Base-by-base conservation (phyloP, 352 stramenopile species). In the Sclerospora graminicola region DNA sequence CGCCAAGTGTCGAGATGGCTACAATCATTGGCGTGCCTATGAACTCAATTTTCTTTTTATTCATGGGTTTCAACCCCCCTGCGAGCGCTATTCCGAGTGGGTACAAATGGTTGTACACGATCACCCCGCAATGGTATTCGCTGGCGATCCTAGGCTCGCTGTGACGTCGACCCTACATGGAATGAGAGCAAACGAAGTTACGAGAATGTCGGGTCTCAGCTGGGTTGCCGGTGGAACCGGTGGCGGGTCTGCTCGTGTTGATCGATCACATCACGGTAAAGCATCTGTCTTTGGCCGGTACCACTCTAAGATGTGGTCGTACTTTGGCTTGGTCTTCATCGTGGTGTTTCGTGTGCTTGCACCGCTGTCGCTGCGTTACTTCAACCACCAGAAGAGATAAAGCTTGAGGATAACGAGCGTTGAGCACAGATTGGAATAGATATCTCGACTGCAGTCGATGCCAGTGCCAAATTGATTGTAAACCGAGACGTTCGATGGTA, bases 51-150 rank as follows among this genome's bases (percentile, higher is more conserved):
- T 55, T 49, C 40, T 49, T 55, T 16, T n/a, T 50, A 32, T 55
- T 55, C 27, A 53, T 67, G 39, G 57, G 54, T 15, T 63, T 60
- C 41, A 63, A 60, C 26, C 57, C 57, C 24, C 57, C 51, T 18
- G 52, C 50, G 7, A 49, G 43, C 18, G 18, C 35, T 15, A 68
- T 71, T 21, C 62, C 62, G 21, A 37, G 31, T n/a, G 48, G 43
- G 37, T 57, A 38, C 32, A 28, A 41, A 4, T 41, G 34, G 34
- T 10, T 41, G 9, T 41, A 41, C n/a, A n/a, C n/a, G n/a, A n/a
- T n/a, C n/a, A n/a, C n/a, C n/a, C n/a, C n/a, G n/a, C n/a, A n/a
- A n/a, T n/a, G n/a, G n/a, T n/a, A n/a, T n/a, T n/a, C n/a, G n/a
- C n/a, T n/a, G n/a, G n/a, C n/a, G n/a, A n/a, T n/a, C n/a, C n/a